Conservation (phyloP, 2,329 filamentous ascomycete genomes). For the Sordariomycetes sp. region DNA sequence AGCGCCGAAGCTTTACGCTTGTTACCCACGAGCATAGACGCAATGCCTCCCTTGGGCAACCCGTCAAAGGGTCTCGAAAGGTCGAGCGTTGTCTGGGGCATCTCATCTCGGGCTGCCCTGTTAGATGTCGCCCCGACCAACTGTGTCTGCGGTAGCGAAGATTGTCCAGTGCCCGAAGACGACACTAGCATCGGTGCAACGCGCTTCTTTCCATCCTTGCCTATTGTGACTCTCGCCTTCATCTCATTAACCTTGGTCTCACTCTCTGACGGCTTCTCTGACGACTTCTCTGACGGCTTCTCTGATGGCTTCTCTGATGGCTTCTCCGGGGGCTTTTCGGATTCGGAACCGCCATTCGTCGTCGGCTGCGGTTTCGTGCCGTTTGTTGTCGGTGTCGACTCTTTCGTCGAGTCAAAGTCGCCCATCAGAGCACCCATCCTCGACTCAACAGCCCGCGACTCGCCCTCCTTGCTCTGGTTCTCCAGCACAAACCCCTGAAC, state of each 20-base stretch:
- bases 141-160: conserved; percentile 81
- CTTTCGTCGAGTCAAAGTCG: conserved; percentile 54
- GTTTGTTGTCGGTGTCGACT: conserved; percentile 12
- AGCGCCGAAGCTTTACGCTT: conserved; percentile 78
- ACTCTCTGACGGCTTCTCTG: conserved; percentile 41
- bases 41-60: conserved; percentile 79
- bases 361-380: conserved; percentile 20
- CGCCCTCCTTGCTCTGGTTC: conserved; percentile 84
- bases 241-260: conserved; percentile 49
- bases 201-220: conserved; percentile 94
- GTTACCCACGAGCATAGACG: conserved; percentile 80
- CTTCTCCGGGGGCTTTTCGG: conserved; percentile 19
- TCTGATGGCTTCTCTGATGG: conserved; percentile 27
- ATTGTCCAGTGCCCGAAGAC: conserved; percentile 76
- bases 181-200: conserved; percentile 89
- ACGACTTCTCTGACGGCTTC: too few relatives aligned
- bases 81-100: conserved; percentile 76
- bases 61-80: conserved; percentile 91
- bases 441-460: conserved; percentile 82
- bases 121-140: conserved; percentile 63
- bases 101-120: conserved; percentile 56
- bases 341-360: conserved; percentile 33
- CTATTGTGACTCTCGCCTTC: conserved; percentile 88
- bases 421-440: conserved; percentile 99
- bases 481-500: conserved; percentile 82